Conservation (phyloP, 176 grass and related monocot species). For the Otatea glauca region DNA sequence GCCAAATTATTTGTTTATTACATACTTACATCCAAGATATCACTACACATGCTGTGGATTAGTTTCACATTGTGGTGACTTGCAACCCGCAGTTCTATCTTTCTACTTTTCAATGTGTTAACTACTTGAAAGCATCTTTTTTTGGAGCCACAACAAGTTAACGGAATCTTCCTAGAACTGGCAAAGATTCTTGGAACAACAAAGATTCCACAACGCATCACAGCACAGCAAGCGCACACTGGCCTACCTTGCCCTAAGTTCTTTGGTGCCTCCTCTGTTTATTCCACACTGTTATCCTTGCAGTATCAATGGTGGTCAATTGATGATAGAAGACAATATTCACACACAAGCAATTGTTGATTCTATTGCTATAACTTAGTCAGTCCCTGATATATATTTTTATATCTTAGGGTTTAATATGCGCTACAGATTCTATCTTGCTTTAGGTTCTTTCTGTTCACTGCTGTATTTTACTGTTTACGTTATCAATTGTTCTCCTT, state of each 20-base stretch:
- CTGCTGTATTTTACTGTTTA: slow-evolving; percentile 22
- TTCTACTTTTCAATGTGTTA: slow-evolving; percentile 32
- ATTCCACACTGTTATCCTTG: background rate
- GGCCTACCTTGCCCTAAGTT: background rate
- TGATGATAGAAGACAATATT: slow-evolving; percentile 64
- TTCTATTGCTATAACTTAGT: slow-evolving; percentile 19
- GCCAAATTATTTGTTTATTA: background rate
- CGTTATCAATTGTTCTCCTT: slow-evolving; percentile 42
- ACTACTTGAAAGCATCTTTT: background rate
- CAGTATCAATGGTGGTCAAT: slow-evolving; percentile 70
- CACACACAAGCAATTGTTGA: slow-evolving; percentile 69
- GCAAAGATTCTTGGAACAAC: background rate
- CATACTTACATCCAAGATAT: slow-evolving; percentile 4
- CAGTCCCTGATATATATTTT: background rate
- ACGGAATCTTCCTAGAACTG: background rate
- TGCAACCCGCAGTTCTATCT: background rate
- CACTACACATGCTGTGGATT: background rate
- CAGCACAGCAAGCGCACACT: background rate
- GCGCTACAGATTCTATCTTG: background rate
- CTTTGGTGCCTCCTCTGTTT: background rate
- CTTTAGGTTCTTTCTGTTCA: background rate
- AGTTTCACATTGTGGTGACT: background rate
- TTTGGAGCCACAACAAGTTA: background rate
- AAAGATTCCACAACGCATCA: background rate
- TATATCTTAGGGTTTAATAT: background rate